Evolutionary conservation across 768 basidiomycete genomes (phyloP).

Genomic region (Ephemerocybe angulata): DNA sequence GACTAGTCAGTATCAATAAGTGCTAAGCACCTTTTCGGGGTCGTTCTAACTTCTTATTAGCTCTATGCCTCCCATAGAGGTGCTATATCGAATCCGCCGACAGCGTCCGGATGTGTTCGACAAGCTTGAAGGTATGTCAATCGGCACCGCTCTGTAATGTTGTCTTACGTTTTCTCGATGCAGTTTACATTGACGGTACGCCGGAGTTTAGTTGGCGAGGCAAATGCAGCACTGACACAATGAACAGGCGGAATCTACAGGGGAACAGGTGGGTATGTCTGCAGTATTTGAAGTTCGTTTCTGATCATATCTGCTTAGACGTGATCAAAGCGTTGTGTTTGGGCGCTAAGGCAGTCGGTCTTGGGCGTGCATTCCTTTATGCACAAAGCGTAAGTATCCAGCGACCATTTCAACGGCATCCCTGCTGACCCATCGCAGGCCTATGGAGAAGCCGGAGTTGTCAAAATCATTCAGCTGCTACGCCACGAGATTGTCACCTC

Average conservation of each 20-base stretch:
- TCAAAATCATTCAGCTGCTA: conserved; percentile 62
- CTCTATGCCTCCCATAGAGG: conserved; percentile 73
- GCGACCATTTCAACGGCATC: background rate
- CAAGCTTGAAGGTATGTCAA: conserved; percentile 57
- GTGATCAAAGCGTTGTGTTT: conserved; percentile 88
- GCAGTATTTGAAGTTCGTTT: background rate
- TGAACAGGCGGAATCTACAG: conserved; percentile 13
- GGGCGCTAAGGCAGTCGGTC: conserved; percentile 81
- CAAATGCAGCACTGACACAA: background rate
- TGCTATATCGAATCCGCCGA: conserved; percentile 68
- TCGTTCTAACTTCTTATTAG: conserved; percentile 40
- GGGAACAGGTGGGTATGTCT: conserved; percentile 11
- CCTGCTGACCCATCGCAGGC: conserved; percentile 44
- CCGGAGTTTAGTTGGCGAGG: background rate
- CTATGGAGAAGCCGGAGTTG: conserved; percentile 69
- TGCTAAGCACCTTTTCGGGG: background rate
- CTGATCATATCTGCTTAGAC: conserved; percentile 38
- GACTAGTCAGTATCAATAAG: conserved; percentile 55
- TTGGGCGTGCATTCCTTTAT: conserved; percentile 84
- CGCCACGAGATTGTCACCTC: conserved; percentile 72
- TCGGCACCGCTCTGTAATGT: background rate
- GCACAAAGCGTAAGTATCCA: conserved; percentile 66
- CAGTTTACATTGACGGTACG: conserved; percentile 84
- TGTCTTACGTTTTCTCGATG: conserved; percentile 8
- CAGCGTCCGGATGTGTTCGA: conserved; percentile 73